Base-by-base conservation (phyloP, 176 grass and related monocot species). In the Lolium rigidum region DNA sequence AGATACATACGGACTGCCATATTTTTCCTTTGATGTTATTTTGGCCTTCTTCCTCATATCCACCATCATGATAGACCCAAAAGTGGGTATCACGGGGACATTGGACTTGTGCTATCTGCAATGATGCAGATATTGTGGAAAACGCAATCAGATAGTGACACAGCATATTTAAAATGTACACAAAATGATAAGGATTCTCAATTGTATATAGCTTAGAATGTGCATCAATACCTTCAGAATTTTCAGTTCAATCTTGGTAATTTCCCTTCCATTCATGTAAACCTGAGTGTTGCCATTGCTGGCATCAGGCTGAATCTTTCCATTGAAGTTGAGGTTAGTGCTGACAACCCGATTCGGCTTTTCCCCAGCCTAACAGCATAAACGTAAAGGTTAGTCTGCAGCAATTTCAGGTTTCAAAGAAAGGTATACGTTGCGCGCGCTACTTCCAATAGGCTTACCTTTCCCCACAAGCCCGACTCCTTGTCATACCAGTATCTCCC, bases 401-500 rank as follows among this genome's bases (percentile, higher is more conserved):
- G 13, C 11, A 63, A 37, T 7, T 20, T 73, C 22, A 57, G 46
- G 46, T 47, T 81, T 18, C 43, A 15, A 20, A 83, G 17, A 84
- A 86, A 43, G 63, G 38, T n/a, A n/a, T 16, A 51, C 47, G 41
- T 22, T 55, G 63, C 15, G n/a, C 21, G 28, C 28, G 28, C 38
- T 44, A 26, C 38, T 56, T 54, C 24, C 14, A 65, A 26, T 60
- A 70, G 58, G 62, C 74, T 87, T 89, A 85, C 95, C 88, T 94
- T 95, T 81, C 96, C 96, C 96, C 96, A 98, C 22, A 98, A 62
- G 44, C 96, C 96, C 1, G 96, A 95, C 82, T 98, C 96, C 76
- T 98, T 98, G 80, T 98, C 96, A 77, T 98, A 98, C 96, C 96
- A 98, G 82, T 98, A 98, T 18, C 84, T 91, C n/a, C 96, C 96